Evolutionary conservation across 805 yeast genomes (phyloP), one percentile per base, ranked within the genome.

Genomic region (Metschnikowia continentalis): DNA sequence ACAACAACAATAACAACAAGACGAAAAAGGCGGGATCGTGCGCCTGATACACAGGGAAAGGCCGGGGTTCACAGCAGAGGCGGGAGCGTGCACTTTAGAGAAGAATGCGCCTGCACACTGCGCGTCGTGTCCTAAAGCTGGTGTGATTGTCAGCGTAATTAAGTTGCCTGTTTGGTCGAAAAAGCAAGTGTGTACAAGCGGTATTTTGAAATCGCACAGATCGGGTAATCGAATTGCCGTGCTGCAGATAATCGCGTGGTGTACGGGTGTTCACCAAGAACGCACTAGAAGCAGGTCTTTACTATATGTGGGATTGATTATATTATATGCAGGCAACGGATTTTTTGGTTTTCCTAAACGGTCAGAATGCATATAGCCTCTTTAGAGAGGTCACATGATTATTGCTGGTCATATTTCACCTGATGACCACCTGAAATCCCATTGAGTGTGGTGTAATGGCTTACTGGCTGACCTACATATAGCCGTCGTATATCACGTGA

Each of bases 141-240:
- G 32, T 42, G 38, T 42, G 38, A 32, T 42, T 33, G 30, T 42
- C 38, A 35, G 38, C 32, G 36, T 32, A 42, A 42, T 42, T 42
- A 42, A 10, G 38, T 22, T 42, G 26, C 46, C 46, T 42, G 46
- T 33, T 42, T n/a, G 37, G 46, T 33, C 22, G 32, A 32, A 42
- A 40, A 30, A 42, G 38, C 46, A 42, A 23, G 45, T 42, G 47
- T 35, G 40, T 26, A 44, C 47, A 44, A 44, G 47, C 41, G 30
- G 35, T 44, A 35, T 44, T 44, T 35, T 44, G 47, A 15, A 20
- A 11, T 6, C 17, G 47, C 40, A 35, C 47, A 36, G 17, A 44
- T 44, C 26, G 41, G 47, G 47, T 15, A 44, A 15, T 42, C 6
- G 11, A 22, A 17, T 42, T 26, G 30, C 32, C 23, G 37, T 19